These are phyloP conservation scores for Trametes sanguinea DNA, from an alignment of 768 basidiomycete species.

Conservation along the genomic window DNA sequence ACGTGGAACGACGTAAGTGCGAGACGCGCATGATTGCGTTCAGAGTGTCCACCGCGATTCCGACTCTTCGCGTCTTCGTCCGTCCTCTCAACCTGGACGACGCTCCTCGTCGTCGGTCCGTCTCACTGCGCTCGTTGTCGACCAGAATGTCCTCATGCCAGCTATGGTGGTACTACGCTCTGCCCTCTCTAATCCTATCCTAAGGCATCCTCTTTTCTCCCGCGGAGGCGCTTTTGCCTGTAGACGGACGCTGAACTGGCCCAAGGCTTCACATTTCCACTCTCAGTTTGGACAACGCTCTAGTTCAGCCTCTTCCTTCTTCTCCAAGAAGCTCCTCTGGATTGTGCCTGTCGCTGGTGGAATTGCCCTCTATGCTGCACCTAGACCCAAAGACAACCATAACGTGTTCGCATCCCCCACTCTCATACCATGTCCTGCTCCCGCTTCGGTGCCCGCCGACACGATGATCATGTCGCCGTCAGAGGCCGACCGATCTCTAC, in stretches of 20 bases:
- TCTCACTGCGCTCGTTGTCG: neutral
- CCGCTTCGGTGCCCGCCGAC: constrained; percentile 24
- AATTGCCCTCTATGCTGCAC: constrained; percentile 49
- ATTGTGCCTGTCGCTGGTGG: constrained; percentile 59
- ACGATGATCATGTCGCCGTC: constrained; percentile 65
- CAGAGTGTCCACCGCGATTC: neutral
- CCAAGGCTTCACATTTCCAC: constrained; percentile 18
- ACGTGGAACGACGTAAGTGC: too few species aligned
- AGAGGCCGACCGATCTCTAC: constrained; percentile 53
- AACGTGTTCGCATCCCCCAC: constrained; percentile 53
- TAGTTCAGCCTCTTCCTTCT: constrained; percentile 32
- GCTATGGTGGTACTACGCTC: constrained; percentile 33
- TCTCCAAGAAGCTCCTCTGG: constrained; percentile 46
- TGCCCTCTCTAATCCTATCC: constrained; percentile 29
- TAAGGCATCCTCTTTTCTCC: constrained; percentile 30
- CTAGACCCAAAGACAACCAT: constrained; percentile 39
- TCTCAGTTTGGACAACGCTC: constrained; percentile 39
- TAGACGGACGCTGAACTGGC: constrained; percentile 34
- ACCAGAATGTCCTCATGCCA: constrained; percentile 22
- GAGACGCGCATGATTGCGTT: constrained; percentile 4
- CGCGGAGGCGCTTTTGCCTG: constrained; percentile 7
- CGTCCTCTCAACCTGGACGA: constrained; percentile 1
- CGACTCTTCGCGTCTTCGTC: neutral
- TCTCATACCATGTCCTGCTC: constrained; percentile 45
- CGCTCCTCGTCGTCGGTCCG: constrained; percentile 3